A percentile compares a stretch with the other conserved stretches of the same genome.
These are phyloP conservation scores for Backusella parvicylindrica DNA, from an alignment of 192 early-diverging fungal genomes.

Conservation along the genomic window DNA sequence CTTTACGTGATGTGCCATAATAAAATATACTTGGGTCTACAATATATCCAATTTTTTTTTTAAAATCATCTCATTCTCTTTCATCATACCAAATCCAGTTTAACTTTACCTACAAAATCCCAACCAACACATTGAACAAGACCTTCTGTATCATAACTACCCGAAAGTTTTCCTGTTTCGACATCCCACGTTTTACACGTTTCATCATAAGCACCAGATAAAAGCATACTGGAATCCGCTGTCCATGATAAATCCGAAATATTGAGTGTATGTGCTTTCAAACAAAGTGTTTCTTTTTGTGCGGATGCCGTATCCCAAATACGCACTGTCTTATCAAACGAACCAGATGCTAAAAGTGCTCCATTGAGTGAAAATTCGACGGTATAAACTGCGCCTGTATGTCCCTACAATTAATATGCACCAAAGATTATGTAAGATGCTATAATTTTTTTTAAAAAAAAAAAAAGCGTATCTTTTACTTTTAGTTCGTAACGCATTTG, in stretches of 20 bases:
- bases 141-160: slow-evolving; percentile 68
- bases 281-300: slow-evolving; percentile 66
- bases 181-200: slow-evolving; percentile 82
- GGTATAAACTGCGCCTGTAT: slow-evolving; percentile 87
- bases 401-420: slow-evolving; percentile 69
- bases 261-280: slow-evolving; percentile 76
- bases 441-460: too few relatives aligned
- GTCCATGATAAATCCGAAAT: slow-evolving; percentile 80
- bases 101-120: slow-evolving; percentile 59
- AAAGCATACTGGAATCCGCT: slow-evolving; percentile 55
- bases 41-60: too few relatives aligned
- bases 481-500: slow-evolving; percentile 63
- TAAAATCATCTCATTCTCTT: too few relatives aligned
- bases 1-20: slow-evolving; percentile 73
- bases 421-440: too few relatives aligned
- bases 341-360: slow-evolving; percentile 81
- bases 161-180: slow-evolving; percentile 57
- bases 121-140: slow-evolving; percentile 86
- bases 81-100: background rate
- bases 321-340: slow-evolving; percentile 91
- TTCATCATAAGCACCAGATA: slow-evolving; percentile 79
- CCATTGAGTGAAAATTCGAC: slow-evolving; percentile 85
- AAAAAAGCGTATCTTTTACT: background rate
- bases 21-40: slow-evolving; percentile 74
- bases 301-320: slow-evolving; percentile 77